Evolutionary conservation across 345 rosid genomes (phyloP).

Genomic region (Isatis tinctoria): DNA sequence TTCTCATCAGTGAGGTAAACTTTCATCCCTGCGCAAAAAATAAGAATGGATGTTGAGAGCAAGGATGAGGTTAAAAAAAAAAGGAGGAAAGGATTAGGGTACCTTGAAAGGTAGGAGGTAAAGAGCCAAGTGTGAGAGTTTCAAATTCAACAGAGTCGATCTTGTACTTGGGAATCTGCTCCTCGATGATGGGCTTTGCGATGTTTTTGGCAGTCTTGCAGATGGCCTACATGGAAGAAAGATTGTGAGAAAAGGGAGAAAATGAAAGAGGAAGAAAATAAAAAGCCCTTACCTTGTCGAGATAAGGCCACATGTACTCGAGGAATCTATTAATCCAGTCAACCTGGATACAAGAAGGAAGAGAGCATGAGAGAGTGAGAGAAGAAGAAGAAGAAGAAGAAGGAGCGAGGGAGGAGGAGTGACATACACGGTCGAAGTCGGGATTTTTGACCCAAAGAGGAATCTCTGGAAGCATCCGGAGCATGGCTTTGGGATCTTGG

Average conservation of each 20-base stretch:
- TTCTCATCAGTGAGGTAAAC: slow-evolving; percentile 92
- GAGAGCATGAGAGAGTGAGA: not conserved
- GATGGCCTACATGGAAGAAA: slow-evolving; percentile 56
- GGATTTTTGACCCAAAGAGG: slow-evolving; percentile 96
- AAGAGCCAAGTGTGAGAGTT: slow-evolving; percentile 74
- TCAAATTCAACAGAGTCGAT: slow-evolving; percentile 89
- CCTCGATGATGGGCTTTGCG: slow-evolving; percentile 80
- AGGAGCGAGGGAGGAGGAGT: not conserved
- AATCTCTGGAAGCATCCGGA: slow-evolving; percentile 85
- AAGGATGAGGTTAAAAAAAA: not conserved
- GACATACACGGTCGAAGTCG: slow-evolving; percentile 82
- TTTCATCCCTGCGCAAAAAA: slow-evolving; percentile 66
- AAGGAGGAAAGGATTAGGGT: not conserved
- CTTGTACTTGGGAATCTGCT: slow-evolving; percentile 89
- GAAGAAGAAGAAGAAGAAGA: not conserved
- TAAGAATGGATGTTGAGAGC: no score
- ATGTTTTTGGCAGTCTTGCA: slow-evolving; percentile 68
- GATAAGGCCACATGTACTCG: slow-evolving; percentile 86
- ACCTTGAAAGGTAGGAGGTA: slow-evolving; percentile 95
- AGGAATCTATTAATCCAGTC: slow-evolving; percentile 91
- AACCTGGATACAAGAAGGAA: slow-evolving; percentile 37
- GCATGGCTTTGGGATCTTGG: slow-evolving; percentile 71
- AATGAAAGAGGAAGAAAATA: not conserved
- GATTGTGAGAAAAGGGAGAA: not conserved
- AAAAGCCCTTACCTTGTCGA: slow-evolving; percentile 67